Evolutionary conservation across 2,329 filamentous ascomycete genomes (phyloP), one percentile per base, ranked within the genome.

Genomic region (Claviceps pusilla): DNA sequence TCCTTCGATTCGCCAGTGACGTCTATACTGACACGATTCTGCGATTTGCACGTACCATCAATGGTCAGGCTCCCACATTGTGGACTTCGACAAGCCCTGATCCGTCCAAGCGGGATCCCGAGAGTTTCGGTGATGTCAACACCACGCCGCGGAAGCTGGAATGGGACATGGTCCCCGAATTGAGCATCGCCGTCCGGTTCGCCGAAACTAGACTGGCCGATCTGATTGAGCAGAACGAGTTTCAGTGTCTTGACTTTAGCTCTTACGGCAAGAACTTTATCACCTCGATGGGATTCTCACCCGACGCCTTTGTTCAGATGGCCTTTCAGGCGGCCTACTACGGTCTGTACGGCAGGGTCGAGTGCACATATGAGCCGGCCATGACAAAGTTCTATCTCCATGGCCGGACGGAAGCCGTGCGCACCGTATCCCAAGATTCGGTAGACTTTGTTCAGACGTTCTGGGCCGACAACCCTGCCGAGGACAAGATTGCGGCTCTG

Each of bases 261-360:
- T 81, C 84, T 29, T 98, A 95, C 62, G 93, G 93, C 60, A 96
- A 96, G 75, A 95, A 93, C 69, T 96, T 96, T 66, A 96, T 98
- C 69, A 97, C 89, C 0, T 89, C 86, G 0, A 94, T 94, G 84
- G 91, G 91, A 7, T 94, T 97, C 70, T 97, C 91, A 0, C 91
- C 93, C 0, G 93, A 97, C 66, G 93, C 93, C 0, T 98, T 95
- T 66, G 87, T 98, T 24, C 93, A 98, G 69, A 97, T 98, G 91
- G 93, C 93, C 0, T 96, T 96, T 73, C 93, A 98, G 68, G 91
- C 91, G 4, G 91, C 93, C 1, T 97, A 98, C 73, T 98, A 96
- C 64, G 93, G 93, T 2, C 77, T 98, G 7, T 98, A 97, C 62
- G 93, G 93, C 3, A 83, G 89, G 4, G 82, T 95, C 1, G 93